Base-by-base conservation (phyloP, 768 basidiomycete species). In the Cyclocybe cylindracea region DNA sequence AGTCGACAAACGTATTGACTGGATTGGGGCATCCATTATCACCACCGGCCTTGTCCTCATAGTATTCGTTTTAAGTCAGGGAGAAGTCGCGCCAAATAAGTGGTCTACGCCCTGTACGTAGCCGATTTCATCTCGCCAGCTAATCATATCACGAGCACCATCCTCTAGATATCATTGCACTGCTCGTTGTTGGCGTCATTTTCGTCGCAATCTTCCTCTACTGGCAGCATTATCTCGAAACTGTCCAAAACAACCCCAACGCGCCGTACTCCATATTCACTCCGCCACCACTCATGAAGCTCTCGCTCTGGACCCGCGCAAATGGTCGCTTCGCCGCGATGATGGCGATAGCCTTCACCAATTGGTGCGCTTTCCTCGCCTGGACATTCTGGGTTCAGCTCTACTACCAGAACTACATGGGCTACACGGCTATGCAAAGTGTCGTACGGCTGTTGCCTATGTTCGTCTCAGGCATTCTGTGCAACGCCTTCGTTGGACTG, bases 31-130 rank as follows among this genome's bases (percentile, higher is more conserved):
- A 0, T 65, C 77, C 11, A 65, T 93, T 11, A 67, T 73, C 10
- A 90, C 89, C 0, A 64, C 71, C 0, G 89, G 87, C 0, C 69
- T 93, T 32, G 79, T 87, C 1, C 68, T 93, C 0, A 74, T 94
- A 54, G 76, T 86, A 7, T 93, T 91, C 58, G 84, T 85, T 0
- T 77, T 94, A 3, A 82, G 85, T 43, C 81, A 89, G 55, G 89
- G 83, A 5, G 76, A 79, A 13, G 63, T 76, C 10, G 87, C 84
- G 0, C 74, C 79, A 0, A 42, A 82, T 3, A 76, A 80, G 14
- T 92, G 88, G 88, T 69, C 64, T 8, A 85, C 85, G 4, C 59
- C 61, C 19, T 66, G 66, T 67, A 38, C n/a, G 65, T 55, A 24
- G 24, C 36, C 39, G 48, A 36, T 48, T 46, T 50, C 32, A 41